Evolutionary conservation across 139 green algal species (phyloP).

Genomic region (Ettlia oleoabundans): DNA sequence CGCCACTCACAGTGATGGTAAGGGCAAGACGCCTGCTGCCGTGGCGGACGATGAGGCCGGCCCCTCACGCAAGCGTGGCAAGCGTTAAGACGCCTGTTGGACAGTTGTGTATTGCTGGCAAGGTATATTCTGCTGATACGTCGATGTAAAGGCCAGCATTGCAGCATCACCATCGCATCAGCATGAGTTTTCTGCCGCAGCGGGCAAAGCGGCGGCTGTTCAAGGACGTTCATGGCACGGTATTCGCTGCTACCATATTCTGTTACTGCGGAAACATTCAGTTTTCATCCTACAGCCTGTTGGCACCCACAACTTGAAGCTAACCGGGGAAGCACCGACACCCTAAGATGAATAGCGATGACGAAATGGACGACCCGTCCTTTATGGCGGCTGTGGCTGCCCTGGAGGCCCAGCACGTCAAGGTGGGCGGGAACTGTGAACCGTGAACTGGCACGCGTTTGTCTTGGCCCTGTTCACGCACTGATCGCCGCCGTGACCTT

Average conservation of each 20-base stretch:
- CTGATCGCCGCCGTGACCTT: background rate
- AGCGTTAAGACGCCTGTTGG: background rate
- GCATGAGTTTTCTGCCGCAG: background rate
- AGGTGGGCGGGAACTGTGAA: background rate
- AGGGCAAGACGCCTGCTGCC: background rate
- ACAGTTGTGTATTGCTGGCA: too few relatives aligned
- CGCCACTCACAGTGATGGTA: background rate
- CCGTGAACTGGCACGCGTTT: too few relatives aligned
- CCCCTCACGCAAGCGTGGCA: background rate
- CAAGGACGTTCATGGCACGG: background rate
- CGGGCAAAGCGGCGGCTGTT: background rate
- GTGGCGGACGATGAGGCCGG: background rate
- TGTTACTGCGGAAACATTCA: background rate
- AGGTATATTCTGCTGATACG: too few relatives aligned
- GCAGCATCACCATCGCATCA: too few relatives aligned
- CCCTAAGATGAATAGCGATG: background rate
- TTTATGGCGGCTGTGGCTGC: background rate
- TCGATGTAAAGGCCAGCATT: too few relatives aligned
- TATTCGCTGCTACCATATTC: background rate
- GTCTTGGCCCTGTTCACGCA: too few relatives aligned
- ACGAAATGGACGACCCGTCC: background rate
- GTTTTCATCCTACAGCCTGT: too few relatives aligned
- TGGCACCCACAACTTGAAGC: background rate
- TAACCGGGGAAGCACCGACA: too few relatives aligned
- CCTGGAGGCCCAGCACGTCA: conserved; percentile 7